phyloP scores from a whole-genome alignment of 2,329 filamentous ascomycete species.

The Trichophyton schoenleinii region DNA sequence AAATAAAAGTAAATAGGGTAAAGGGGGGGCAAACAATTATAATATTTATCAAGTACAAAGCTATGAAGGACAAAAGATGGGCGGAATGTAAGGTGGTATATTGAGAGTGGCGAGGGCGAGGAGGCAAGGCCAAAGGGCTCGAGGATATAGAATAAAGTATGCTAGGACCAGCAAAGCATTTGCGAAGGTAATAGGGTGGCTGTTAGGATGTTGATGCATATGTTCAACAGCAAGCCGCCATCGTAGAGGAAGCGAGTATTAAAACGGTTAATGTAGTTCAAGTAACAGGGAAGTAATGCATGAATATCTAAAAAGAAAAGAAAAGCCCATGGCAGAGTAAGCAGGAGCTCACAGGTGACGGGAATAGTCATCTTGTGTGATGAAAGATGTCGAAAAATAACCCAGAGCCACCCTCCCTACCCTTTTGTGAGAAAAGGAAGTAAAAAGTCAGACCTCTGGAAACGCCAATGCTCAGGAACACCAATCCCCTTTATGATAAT shows the following conservation, averaged over 20 bases:
- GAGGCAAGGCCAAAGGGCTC: not conserved
- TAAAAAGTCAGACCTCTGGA: not conserved
- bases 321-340: not conserved
- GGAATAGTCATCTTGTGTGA: not conserved
- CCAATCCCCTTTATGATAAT: not conserved
- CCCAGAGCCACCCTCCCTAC: not conserved
- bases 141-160: not conserved
- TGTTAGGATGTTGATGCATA: not conserved
- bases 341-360: not conserved
- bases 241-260: not conserved
- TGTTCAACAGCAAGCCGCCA: constrained; percentile 4
- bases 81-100: not conserved
- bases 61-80: not conserved
- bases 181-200: constrained; percentile 3
- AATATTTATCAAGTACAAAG: constrained; percentile 6
- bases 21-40: not conserved
- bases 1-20: not conserved
- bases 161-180: constrained; percentile 3
- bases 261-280: not conserved
- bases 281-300: constrained; percentile 4
- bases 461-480: not conserved
- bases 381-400: not conserved
- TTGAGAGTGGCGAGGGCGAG: not conserved
- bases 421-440: too few relatives aligned
- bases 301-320: constrained; percentile 3